Conservation (phyloP, 805 yeast genomes). For the Kuraishia hungarica region DNA sequence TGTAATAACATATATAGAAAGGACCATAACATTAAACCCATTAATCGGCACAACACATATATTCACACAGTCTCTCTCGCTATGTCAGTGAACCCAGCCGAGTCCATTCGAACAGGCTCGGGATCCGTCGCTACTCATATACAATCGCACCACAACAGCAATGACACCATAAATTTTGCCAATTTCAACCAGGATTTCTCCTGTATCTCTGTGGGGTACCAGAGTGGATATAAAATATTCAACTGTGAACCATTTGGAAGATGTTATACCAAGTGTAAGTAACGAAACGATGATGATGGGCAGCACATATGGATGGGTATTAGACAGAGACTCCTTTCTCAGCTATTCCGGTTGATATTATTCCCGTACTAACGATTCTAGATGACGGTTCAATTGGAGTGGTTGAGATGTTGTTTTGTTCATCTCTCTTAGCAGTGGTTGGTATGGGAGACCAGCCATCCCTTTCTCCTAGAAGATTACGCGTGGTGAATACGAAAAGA, state of each 20-base stretch:
- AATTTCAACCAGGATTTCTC: constrained; percentile 83
- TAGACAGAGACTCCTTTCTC: no score
- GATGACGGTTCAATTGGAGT: constrained; percentile 57
- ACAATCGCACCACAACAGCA: constrained; percentile 6
- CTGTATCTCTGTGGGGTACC: constrained; percentile 69
- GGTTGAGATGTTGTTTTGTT: constrained; percentile 85
- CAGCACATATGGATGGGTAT: no score
- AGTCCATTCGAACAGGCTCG: not conserved
- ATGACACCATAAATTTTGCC: constrained; percentile 34
- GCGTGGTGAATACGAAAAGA: constrained; percentile 74
- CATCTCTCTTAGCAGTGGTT: constrained; percentile 79
- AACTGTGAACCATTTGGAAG: constrained; percentile 81
- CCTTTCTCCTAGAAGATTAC: constrained; percentile 75
- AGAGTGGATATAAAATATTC: constrained; percentile 61
- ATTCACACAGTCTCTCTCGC: no score
- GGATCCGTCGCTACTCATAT: constrained; percentile 3
- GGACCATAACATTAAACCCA: no score
- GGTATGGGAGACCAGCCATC: constrained; percentile 72
- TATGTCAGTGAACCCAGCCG: not conserved
- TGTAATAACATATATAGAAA: no score
- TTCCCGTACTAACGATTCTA: not conserved
- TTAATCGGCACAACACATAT: no score
- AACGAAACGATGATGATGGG: no score
- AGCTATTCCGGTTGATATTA: no score
- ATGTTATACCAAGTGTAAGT: constrained; percentile 37